phyloP scores from a whole-genome alignment of 192 early-diverging fungal species.

The Gigaspora rosea region DNA sequence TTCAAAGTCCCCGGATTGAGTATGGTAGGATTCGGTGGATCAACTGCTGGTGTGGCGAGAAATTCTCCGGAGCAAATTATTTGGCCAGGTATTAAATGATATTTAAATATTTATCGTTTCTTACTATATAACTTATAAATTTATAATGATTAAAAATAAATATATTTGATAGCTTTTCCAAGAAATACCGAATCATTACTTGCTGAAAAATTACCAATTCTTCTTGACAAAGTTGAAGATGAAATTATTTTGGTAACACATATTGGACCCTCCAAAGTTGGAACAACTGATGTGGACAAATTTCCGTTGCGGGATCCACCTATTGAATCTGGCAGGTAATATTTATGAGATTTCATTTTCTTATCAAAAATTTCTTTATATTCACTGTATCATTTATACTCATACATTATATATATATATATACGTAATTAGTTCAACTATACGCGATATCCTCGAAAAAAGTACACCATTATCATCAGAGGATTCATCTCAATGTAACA shows the following conservation, averaged over 20 bases:
- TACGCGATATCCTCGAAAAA: background rate
- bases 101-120: background rate
- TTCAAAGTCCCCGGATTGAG: conserved; percentile 19
- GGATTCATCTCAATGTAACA: background rate
- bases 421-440: background rate
- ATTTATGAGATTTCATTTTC: background rate
- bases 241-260: conserved; percentile 30
- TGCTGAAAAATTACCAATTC: conserved; percentile 12
- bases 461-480: background rate
- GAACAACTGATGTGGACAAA: conserved; percentile 19
- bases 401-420: background rate
- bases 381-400: conserved; percentile 6
- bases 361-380: background rate
- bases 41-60: background rate
- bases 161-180: conserved; percentile 11
- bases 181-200: conserved; percentile 8
- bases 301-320: background rate
- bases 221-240: conserved; percentile 16
- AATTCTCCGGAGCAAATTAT: conserved; percentile 4
- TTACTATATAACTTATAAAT: background rate
- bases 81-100: conserved; percentile 17
- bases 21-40: conserved; percentile 29
- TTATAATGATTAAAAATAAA: conserved; percentile 8
- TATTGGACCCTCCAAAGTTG: conserved; percentile 13
- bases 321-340: conserved; percentile 24